phyloP scores from a whole-genome alignment of 2,329 filamentous ascomycete genomes.

The Hymenoscyphus scutula region DNA sequence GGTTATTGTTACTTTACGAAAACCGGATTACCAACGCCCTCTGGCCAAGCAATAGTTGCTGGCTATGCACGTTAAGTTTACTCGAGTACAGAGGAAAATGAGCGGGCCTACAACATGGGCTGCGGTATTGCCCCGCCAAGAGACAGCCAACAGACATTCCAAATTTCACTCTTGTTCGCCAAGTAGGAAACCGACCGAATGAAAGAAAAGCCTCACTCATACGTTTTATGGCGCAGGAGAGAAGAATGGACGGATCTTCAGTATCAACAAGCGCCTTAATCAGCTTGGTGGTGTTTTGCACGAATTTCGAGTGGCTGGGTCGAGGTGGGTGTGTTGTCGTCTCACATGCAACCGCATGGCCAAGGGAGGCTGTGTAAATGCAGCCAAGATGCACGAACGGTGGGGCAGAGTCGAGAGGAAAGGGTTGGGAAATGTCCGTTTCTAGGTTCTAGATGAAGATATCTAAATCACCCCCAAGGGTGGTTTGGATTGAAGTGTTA shows the following conservation, averaged over 20 bases:
- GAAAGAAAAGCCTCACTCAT: not conserved
- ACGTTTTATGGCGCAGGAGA: not conserved
- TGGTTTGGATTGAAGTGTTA: not conserved
- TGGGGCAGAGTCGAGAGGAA: not conserved
- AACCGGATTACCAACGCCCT: not conserved
- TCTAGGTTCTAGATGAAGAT: not conserved
- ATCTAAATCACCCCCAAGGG: not conserved
- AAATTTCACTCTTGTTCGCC: not conserved
- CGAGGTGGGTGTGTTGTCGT: not conserved
- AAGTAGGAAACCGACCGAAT: not conserved
- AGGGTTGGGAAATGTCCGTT: not conserved
- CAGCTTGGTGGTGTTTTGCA: not conserved
- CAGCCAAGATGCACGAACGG: not conserved
- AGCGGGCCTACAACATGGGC: too few relatives aligned
- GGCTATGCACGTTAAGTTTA: too few relatives aligned
- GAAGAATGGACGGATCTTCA: not conserved
- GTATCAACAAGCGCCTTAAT: not conserved
- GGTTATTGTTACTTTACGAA: not conserved
- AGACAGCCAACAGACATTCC: not conserved
- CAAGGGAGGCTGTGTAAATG: conserved; percentile 12
- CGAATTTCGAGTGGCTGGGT: conserved; percentile 5
- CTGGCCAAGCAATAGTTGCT: too few relatives aligned
- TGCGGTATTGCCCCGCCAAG: not conserved
- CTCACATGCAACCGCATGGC: conserved; percentile 3
- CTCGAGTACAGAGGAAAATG: too few relatives aligned